Conservation (phyloP, 164 flowering plant genomes). For the Stephania yunnanensis region DNA sequence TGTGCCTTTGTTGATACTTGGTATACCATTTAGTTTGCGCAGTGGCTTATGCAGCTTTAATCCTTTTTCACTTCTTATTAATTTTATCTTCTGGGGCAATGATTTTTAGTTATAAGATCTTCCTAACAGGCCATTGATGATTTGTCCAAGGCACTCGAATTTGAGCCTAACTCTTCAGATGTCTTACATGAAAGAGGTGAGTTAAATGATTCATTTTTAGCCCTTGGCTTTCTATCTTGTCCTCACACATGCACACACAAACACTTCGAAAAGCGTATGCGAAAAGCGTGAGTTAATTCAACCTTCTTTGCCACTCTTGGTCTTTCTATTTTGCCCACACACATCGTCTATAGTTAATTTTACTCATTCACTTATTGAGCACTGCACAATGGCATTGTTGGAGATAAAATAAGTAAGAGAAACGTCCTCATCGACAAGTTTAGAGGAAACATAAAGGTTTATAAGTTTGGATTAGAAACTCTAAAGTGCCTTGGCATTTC, state of each 20-base stretch:
- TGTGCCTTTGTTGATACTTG: not conserved
- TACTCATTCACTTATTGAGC: not conserved
- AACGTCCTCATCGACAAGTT: too few species aligned
- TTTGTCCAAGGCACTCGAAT: constrained; percentile 79
- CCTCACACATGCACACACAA: not conserved
- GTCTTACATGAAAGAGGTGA: constrained; percentile 94
- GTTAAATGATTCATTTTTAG: constrained; percentile 9
- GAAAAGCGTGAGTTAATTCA: constrained; percentile 65
- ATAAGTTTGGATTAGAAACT: too few species aligned
- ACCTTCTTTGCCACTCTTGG: not conserved
- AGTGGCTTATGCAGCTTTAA: not conserved
- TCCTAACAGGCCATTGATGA: constrained; percentile 76
- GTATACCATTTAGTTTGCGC: not conserved
- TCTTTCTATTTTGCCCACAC: not conserved
- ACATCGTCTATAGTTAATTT: not conserved
- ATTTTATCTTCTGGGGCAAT: not conserved
- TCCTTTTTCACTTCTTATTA: constrained; percentile 4
- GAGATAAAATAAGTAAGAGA: too few species aligned
- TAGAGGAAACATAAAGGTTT: too few species aligned
- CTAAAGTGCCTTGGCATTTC: too few species aligned
- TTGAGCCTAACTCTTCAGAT: constrained; percentile 81
- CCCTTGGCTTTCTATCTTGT: not conserved
- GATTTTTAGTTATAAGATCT: constrained; percentile 14
- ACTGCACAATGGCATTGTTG: not conserved
- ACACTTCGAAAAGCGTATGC: constrained; percentile 78